Conservation (phyloP, 306 rosid species). For the Pterocarpus macrocarpus region DNA sequence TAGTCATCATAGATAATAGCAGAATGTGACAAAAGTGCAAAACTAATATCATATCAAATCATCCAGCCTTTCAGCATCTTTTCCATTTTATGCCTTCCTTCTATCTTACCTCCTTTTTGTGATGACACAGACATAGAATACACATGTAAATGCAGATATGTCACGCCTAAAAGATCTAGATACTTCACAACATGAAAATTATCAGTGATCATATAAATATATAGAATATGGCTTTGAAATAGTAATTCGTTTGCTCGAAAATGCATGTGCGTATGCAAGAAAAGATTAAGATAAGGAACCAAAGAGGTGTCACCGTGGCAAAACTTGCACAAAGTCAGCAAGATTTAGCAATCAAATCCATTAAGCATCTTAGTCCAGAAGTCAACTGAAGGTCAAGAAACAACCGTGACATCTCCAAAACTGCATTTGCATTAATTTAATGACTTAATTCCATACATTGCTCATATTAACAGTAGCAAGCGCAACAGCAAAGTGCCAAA, state of each 20-base stretch:
- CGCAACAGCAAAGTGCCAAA: constrained; percentile 15
- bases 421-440: neutral
- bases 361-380: neutral
- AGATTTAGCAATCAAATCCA: neutral
- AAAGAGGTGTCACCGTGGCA: neutral
- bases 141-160: neutral
- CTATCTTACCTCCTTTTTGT: neutral
- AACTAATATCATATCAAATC: neutral
- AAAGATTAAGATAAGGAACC: neutral
- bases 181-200: too few relatives aligned
- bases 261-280: neutral
- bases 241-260: neutral
- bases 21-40: neutral
- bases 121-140: neutral
- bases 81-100: neutral
- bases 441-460: constrained; percentile 16
- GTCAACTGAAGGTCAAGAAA: neutral
- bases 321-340: neutral
- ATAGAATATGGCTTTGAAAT: too few relatives aligned
- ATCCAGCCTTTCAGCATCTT: neutral
- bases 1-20: neutral
- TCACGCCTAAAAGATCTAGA: too few relatives aligned
- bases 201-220: too few relatives aligned
- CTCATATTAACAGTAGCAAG: neutral
- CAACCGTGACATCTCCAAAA: neutral